Conservation (phyloP, 108 stramenopile genomes). For the Cyclotella sp. region DNA sequence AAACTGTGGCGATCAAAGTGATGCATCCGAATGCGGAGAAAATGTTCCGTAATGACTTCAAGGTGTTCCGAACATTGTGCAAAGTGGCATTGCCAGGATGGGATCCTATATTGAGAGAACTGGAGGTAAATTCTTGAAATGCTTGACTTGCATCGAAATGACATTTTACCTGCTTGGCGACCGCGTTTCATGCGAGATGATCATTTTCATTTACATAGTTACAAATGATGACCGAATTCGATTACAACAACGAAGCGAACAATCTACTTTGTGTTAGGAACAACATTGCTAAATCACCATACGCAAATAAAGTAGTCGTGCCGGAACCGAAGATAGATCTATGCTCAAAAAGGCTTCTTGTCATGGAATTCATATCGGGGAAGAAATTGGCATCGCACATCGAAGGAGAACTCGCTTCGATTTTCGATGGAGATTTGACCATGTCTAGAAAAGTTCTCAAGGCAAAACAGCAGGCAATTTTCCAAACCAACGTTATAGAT, state of each 20-base stretch:
- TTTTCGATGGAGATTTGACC: slow-evolving; percentile 48
- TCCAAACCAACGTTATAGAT: slow-evolving; percentile 36
- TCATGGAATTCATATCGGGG: slow-evolving; percentile 76
- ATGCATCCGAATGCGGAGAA: slow-evolving; percentile 75
- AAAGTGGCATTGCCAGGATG: slow-evolving; percentile 72
- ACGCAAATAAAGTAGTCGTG: slow-evolving; percentile 51
- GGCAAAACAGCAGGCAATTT: slow-evolving; percentile 54
- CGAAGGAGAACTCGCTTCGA: slow-evolving; percentile 54
- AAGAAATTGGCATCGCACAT: slow-evolving; percentile 63
- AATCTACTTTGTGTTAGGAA: slow-evolving; percentile 53
- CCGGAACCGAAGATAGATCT: slow-evolving; percentile 59
- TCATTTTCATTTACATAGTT: not conserved
- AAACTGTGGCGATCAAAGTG: slow-evolving; percentile 69
- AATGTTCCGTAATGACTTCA: slow-evolving; percentile 70
- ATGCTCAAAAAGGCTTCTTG: slow-evolving; percentile 66
- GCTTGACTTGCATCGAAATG: not conserved
- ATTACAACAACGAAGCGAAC: slow-evolving; percentile 67
- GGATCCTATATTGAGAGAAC: slow-evolving; percentile 69
- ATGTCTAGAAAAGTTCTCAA: slow-evolving; percentile 52
- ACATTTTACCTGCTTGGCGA: not conserved
- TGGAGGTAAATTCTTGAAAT: slow-evolving; percentile 33
- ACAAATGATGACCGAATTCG: slow-evolving; percentile 79
- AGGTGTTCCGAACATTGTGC: slow-evolving; percentile 74
- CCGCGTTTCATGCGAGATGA: not conserved
- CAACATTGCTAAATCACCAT: slow-evolving; percentile 57